These are phyloP conservation scores for Sporothrix pseudoabietina DNA, from an alignment of 2,329 filamentous ascomycete genomes.

Conservation along the genomic window DNA sequence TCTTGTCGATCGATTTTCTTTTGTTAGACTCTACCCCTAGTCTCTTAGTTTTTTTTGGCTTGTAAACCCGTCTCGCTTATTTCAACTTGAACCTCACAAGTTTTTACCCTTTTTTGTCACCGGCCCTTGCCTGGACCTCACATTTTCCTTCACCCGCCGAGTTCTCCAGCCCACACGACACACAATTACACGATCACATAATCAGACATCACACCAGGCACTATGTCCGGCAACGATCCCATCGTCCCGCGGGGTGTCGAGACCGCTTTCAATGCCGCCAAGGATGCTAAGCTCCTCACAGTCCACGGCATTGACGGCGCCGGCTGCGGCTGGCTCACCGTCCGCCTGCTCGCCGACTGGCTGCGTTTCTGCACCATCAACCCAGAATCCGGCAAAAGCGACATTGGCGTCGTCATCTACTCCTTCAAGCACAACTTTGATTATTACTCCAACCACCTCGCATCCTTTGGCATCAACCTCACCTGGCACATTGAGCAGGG, in stretches of 20 bases:
- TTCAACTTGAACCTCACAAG: not conserved
- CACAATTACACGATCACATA: not conserved
- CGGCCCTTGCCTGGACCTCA: not conserved
- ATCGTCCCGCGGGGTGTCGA: constrained; percentile 6
- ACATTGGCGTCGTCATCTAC: constrained; percentile 32
- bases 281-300: constrained; percentile 18
- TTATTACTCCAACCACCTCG: constrained; percentile 30
- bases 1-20: not conserved
- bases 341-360: constrained; percentile 33
- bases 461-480: constrained; percentile 33
- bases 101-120: not conserved
- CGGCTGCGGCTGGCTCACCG: constrained; percentile 30
- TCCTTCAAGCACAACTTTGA: constrained; percentile 32
- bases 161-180: not conserved
- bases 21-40: not conserved
- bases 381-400: constrained; percentile 4
- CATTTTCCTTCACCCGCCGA: not conserved
- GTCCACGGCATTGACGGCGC: constrained; percentile 28
- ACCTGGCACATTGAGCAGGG: constrained; percentile 27
- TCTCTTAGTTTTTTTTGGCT: constrained; percentile 1
- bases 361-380: constrained; percentile 22
- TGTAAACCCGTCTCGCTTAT: constrained; percentile 1
- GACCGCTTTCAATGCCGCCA: constrained; percentile 25
- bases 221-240: constrained; percentile 8
- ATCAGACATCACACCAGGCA: not conserved